A percentile compares a stretch with the other conserved stretches of the same genome.
Conservation (phyloP, 352 stramenopile genomes). For the Phytopythium kandeliae region DNA sequence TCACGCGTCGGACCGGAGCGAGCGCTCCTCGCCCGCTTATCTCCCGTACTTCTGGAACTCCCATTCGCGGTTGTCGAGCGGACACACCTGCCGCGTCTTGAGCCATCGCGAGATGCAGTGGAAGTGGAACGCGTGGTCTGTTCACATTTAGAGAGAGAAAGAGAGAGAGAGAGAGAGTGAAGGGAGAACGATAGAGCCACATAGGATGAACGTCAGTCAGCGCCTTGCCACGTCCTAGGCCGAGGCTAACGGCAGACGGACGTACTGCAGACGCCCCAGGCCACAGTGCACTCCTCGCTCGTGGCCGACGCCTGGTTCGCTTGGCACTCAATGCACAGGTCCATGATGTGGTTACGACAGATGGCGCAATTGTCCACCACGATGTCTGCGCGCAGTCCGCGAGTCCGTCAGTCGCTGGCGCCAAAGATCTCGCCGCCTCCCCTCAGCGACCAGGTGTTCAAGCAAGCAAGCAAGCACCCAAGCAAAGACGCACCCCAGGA, state of each 20-base stretch:
- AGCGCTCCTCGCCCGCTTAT: slow-evolving; percentile 27
- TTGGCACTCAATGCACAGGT: slow-evolving; percentile 99
- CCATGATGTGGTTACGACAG: slow-evolving; percentile 99
- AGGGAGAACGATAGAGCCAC: too few relatives aligned
- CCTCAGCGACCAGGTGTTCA: too few relatives aligned
- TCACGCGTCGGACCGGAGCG: not conserved
- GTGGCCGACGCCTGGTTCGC: slow-evolving; percentile 86
- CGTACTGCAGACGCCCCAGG: slow-evolving; percentile 84
- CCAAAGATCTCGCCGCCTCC: not conserved
- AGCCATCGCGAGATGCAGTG: slow-evolving; percentile 99
- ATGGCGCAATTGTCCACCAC: slow-evolving; percentile 94
- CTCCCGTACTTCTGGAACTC: slow-evolving; percentile 98
- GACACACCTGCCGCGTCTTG: slow-evolving; percentile 98
- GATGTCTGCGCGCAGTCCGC: slow-evolving; percentile 51
- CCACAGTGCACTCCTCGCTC: slow-evolving; percentile 84
- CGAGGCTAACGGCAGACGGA: too few relatives aligned
- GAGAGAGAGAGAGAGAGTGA: not conserved
- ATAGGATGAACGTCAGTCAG: too few relatives aligned
- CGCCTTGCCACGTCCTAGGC: too few relatives aligned
- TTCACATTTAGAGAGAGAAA: not conserved
- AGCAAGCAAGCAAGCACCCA: too few relatives aligned
- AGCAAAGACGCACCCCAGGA: slow-evolving; percentile 94
- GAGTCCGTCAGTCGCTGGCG: not conserved
- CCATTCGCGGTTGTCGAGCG: slow-evolving; percentile 99
- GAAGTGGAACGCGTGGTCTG: slow-evolving; percentile 99